Base-by-base conservation (phyloP, 257 asterid genomes). In the Przewalskia tangutica region DNA sequence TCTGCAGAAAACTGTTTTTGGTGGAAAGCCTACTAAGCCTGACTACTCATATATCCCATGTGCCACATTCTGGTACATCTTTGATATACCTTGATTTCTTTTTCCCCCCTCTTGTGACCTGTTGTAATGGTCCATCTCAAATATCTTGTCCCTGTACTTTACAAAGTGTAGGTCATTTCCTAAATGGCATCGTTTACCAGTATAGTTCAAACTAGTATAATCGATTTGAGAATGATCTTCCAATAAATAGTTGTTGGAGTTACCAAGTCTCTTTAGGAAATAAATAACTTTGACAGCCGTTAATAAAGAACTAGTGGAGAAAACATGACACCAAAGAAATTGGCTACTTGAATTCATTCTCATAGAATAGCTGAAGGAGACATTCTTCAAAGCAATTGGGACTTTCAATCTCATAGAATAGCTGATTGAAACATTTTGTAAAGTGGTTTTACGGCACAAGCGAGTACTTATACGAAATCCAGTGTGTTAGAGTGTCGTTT, bases 1-100 rank as follows among this genome's bases (percentile, higher is more conserved):
- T n/a, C 42, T 86, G 88, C 91, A 96, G 99, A 96, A 94, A 90
- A 94, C 99, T 82, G 97, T 89, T 76, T 96, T 96, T 75, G 98
- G 97, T 84, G 98, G 98, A 55, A 86, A 91, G 85, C 97, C 97
- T 62, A 89, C 86, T 5, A 89, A 90, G 84, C 91, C 97, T 27
- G 98, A 94, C 89, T 90, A 96, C 60, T 71, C 59, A 36, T 77
- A 94, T 81, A 77, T 96, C 81, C 98, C 99, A 71, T 93, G 92
- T 85, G 99, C 98, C 27, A 97, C 92, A 62, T 96, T 96, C 94
- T 90, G 98, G 99, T 96, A 80, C 82, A 32, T 83, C 77, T 82
- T 81, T 76, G 50, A 46, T 46, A 23, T 48, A 81, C 75, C 64
- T 51, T 14, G 81, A 40, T 23, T 60, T 32, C 59, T 27, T 82